Base-by-base conservation (phyloP, 2,329 filamentous ascomycete species). In the Exophiala oligosperma region DNA sequence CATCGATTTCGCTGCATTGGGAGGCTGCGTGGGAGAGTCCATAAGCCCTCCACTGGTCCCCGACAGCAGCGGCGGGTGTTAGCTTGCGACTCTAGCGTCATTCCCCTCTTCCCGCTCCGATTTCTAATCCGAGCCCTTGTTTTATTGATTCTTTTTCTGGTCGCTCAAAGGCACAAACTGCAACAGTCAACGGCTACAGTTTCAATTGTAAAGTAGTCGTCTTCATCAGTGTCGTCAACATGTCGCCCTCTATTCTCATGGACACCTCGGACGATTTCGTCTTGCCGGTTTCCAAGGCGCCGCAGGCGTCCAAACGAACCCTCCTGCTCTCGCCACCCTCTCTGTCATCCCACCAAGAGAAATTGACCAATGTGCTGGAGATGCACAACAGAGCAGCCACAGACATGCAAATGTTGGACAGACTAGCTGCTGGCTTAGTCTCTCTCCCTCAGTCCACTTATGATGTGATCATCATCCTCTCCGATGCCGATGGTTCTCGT, bases 391-490 rank as follows among this genome's bases (percentile, higher is more conserved):
- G 91, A 70, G 78, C 82, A 63, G 79, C 83, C 47, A 93, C 92
- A 62, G 94, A 99, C 71, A 81, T 99, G 53, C 94, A 97, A 75
- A 99, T 99, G 94, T 89, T 99, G 61, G 94, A 99, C 77, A 91
- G 94, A 52, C 84, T 99, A 41, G 86, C 90, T 1, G 84, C 90
- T 37, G 91, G 91, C 61, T 81, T 96, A 38, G 90, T 94, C 57
- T 79, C 86, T 6, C 85, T 99, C 0, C 89, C 92, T 1, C 67
- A 83, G 54, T 78, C 84, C 49, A 89, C 90, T 54, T 99, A 99
- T 79, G 90, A 95, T 72, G 76, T 89, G 44, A 84, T 97, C 44
- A 83, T 97, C 49, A 82, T 99, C 54, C 86, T 97, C 62, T 88
- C 90, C 63, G 91, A 92, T 73, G 82, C 87, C 57, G 86, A 91